Evolutionary conservation across 2,329 filamentous ascomycete genomes (phyloP).

Genomic region (Chrysosphaeria jannelii): DNA sequence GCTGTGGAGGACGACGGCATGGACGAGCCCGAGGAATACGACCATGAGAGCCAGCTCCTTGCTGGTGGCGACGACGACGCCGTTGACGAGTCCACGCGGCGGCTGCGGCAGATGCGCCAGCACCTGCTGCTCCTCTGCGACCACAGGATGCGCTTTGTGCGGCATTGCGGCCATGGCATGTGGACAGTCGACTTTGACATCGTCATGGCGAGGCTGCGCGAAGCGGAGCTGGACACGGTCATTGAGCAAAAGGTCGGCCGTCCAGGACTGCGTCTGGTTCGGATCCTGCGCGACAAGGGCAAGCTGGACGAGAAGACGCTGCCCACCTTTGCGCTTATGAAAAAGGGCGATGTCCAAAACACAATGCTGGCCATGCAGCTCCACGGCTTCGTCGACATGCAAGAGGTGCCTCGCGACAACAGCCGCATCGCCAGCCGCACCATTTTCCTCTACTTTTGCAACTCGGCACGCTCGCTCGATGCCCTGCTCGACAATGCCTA

Average conservation of each 20-base stretch:
- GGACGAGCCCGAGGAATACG: slow-evolving; percentile 6
- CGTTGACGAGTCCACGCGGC: slow-evolving; percentile 12
- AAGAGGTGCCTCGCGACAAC: slow-evolving; percentile 78
- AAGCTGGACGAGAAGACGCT: slow-evolving; percentile 88
- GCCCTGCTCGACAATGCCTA: slow-evolving; percentile 57
- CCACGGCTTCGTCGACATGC: slow-evolving; percentile 62
- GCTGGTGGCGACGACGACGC: slow-evolving; percentile 4
- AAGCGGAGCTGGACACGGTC: slow-evolving; percentile 53
- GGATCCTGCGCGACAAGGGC: slow-evolving; percentile 60
- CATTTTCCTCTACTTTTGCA: slow-evolving; percentile 79
- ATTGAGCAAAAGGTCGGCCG: slow-evolving; percentile 51
- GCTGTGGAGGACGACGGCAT: slow-evolving; percentile 7
- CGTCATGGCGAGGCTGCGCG: slow-evolving; percentile 38
- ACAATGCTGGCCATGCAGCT: slow-evolving; percentile 68
- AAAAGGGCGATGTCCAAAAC: slow-evolving; percentile 56
- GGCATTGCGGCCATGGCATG: slow-evolving; percentile 36
- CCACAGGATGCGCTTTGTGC: slow-evolving; percentile 36
- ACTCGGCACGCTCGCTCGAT: slow-evolving; percentile 37
- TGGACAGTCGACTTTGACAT: slow-evolving; percentile 67
- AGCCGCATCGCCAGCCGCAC: slow-evolving; percentile 56
- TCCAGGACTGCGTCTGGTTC: slow-evolving; percentile 51
- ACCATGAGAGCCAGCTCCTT: slow-evolving; percentile 6
- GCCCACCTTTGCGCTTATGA: slow-evolving; percentile 51
- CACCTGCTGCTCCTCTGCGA: slow-evolving; percentile 46
- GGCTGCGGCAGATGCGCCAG: slow-evolving; percentile 30